phyloP scores from a whole-genome alignment of 1,284 basidiomycete genomes.

The Ustilago bromivora region DNA sequence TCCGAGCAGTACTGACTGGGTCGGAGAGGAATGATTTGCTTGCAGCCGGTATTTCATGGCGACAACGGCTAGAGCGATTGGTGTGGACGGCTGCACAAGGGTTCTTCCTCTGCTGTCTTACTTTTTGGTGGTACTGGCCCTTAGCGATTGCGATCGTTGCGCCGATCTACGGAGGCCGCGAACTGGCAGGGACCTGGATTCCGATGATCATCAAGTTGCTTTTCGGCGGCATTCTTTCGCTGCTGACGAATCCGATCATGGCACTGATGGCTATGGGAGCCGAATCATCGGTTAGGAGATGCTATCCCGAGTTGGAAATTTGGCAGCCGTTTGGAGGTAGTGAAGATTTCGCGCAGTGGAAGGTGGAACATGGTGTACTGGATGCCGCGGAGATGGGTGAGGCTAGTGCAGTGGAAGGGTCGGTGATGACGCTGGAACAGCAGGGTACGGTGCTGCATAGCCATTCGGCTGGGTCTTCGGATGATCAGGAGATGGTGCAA shows the following conservation, averaged over 20 bases:
- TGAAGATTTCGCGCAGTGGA: constrained; percentile 42
- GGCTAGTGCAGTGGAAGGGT: neutral
- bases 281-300: constrained; percentile 54
- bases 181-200: constrained; percentile 67
- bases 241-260: constrained; percentile 67
- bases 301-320: constrained; percentile 52
- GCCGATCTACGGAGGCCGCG: constrained; percentile 63
- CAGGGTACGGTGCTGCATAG: constrained; percentile 7
- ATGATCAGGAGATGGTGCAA: constrained; percentile 2
- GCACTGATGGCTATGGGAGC: constrained; percentile 67
- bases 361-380: constrained; percentile 34
- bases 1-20: constrained; percentile 55
- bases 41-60: constrained; percentile 47
- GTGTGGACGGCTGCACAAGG: constrained; percentile 64
- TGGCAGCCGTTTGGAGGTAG: constrained; percentile 48
- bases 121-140: constrained; percentile 68
- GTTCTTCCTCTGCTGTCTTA: constrained; percentile 54
- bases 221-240: constrained; percentile 60
- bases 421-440: neutral
- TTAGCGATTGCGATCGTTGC: constrained; percentile 64
- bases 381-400: constrained; percentile 20
- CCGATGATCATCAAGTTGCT: constrained; percentile 69
- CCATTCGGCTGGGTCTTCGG: constrained; percentile 16
- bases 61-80: constrained; percentile 57
- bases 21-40: constrained; percentile 61